Percentiles rank a stretch among this genome's conserved stretches.
Conservation (phyloP, 495 filamentous ascomycete genomes). For the Aspergillus affinis region DNA sequence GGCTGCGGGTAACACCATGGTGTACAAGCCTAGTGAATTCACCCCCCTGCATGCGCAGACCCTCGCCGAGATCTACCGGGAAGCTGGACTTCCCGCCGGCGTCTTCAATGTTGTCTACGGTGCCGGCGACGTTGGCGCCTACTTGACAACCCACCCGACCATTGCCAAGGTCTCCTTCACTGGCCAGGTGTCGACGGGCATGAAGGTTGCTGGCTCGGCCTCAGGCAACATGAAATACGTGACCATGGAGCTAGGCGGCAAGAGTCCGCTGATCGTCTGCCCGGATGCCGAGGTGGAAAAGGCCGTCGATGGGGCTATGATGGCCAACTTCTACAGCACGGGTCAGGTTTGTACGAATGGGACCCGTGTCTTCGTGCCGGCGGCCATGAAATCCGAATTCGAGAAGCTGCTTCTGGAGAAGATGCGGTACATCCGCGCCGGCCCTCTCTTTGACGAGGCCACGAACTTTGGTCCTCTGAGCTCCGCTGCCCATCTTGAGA, state of each 20-base stretch:
- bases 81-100: constrained; percentile 72
- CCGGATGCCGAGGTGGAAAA: constrained; percentile 70
- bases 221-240: constrained; percentile 80
- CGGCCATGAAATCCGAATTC: constrained; percentile 59
- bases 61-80: constrained; percentile 67
- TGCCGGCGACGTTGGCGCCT: constrained; percentile 66
- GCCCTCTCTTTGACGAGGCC: constrained; percentile 62
- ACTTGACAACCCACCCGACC: constrained; percentile 63
- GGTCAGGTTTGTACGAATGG: constrained; percentile 87
- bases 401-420: constrained; percentile 64
- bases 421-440: constrained; percentile 64
- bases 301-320: constrained; percentile 80
- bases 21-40: constrained; percentile 83
- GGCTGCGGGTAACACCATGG: constrained; percentile 81
- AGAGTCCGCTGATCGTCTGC: constrained; percentile 70
- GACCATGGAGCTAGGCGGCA: constrained; percentile 83
- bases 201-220: constrained; percentile 69
- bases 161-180: constrained; percentile 83
- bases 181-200: constrained; percentile 75
- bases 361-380: constrained; percentile 73
- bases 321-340: constrained; percentile 82
- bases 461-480: constrained; percentile 81
- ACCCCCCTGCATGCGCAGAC: constrained; percentile 71
- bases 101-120: constrained; percentile 84
- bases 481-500: constrained; percentile 64